A percentile compares a stretch with the other conserved stretches of the same genome.
Evolutionary conservation across 805 yeast species (phyloP).

Genomic region (Candida ficus): DNA sequence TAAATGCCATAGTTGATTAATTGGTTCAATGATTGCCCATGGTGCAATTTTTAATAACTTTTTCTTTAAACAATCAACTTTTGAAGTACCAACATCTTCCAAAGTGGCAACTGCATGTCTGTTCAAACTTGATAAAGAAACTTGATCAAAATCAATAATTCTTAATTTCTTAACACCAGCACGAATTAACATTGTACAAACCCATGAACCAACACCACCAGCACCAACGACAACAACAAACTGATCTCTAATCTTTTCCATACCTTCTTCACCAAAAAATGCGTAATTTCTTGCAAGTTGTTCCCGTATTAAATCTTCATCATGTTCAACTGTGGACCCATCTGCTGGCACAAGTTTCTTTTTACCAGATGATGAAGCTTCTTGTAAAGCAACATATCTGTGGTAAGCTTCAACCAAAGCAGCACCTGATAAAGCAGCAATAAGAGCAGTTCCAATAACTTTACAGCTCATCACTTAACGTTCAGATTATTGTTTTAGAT

Average conservation of each 20-base stretch:
- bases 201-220: slow-evolving; percentile 99
- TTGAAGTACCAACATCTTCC: slow-evolving; percentile 86
- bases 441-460: slow-evolving; percentile 2
- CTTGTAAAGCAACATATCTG: slow-evolving; percentile 10
- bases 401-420: slow-evolving; percentile 15
- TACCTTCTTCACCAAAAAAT: slow-evolving; percentile 82
- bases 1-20: slow-evolving; percentile 71
- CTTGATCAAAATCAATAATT: slow-evolving; percentile 94
- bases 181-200: slow-evolving; percentile 81
- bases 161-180: slow-evolving; percentile 80
- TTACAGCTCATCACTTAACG: slow-evolving; percentile 1
- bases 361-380: neutral
- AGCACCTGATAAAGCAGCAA: slow-evolving; percentile 11
- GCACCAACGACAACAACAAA: slow-evolving; percentile 82
- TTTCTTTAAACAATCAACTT: slow-evolving; percentile 73
- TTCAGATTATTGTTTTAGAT: no score
- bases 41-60: slow-evolving; percentile 78
- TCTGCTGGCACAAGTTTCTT: neutral
- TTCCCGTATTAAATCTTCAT: slow-evolving; percentile 76
- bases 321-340: slow-evolving; percentile 26
- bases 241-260: slow-evolving; percentile 63
- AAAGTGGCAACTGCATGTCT: slow-evolving; percentile 94
- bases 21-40: slow-evolving; percentile 82
- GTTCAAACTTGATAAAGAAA: slow-evolving; percentile 83
- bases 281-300: slow-evolving; percentile 94